Percentiles rank a stretch among this genome's conserved stretches.
Conservation (phyloP, 345 rosid species). For the Arabidopsis suecica region DNA sequence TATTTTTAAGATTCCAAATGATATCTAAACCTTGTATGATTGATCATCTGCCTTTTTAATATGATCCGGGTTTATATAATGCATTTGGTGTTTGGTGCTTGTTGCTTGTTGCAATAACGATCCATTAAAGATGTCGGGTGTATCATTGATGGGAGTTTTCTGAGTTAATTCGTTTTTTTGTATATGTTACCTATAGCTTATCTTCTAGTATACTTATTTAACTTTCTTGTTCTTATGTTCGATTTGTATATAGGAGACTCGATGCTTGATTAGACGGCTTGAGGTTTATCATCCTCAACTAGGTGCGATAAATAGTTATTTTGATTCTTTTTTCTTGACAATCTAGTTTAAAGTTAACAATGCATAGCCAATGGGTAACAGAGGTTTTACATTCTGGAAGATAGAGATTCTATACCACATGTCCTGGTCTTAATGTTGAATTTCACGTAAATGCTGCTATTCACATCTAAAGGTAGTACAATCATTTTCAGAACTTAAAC, state of each 20-base stretch:
- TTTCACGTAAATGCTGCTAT: constrained; percentile 21
- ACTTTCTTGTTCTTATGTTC: constrained; percentile 33
- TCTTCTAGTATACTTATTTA: constrained; percentile 31
- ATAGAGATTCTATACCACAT: constrained; percentile 14
- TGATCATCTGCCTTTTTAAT: constrained; percentile 1
- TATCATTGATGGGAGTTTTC: constrained; percentile 4
- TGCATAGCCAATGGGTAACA: constrained; percentile 2
- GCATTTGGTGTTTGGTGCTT: constrained; percentile 6
- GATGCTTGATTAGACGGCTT: constrained; percentile 43
- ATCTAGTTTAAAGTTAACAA: constrained; percentile 22
- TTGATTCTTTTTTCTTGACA: neutral
- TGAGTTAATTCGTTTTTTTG: neutral
- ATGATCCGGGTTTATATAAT: constrained; percentile 3
- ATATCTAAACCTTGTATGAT: neutral
- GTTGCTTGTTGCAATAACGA: constrained; percentile 11
- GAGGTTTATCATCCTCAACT: constrained; percentile 43
- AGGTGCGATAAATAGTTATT: constrained; percentile 41
- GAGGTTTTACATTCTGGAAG: neutral
- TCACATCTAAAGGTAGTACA: neutral
- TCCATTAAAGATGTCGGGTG: constrained; percentile 8
- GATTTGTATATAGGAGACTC: constrained; percentile 37
- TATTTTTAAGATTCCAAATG: neutral
- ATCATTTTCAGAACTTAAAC: constrained; percentile 1
- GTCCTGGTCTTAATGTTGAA: constrained; percentile 6
- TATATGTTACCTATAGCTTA: constrained; percentile 8